Evolutionary conservation across 2,329 filamentous ascomycete genomes (phyloP), one percentile per base, ranked within the genome.

Genomic region (Ascomycota sp.): DNA sequence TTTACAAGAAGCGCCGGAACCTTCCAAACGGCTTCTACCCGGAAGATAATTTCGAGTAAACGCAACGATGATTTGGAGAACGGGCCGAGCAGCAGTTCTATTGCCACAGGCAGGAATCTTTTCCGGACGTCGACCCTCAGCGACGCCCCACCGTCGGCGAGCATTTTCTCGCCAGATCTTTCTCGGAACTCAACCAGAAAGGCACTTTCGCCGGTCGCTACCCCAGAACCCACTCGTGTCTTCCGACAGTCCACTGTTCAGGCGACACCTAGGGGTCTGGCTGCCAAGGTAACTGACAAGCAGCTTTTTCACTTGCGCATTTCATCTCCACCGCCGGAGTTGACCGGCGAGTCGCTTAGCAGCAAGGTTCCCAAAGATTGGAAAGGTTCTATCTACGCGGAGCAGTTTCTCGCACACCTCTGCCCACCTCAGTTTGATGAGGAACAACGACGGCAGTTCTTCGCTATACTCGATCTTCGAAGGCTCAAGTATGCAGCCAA

Each of bases 401-500:
- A 71, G 43, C 64, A 72, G 47, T 72, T 63, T 37, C 53, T 72
- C 29, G 55, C 58, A 1, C 61, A 71, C 38, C 60, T 68, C 26
- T 70, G 66, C 41, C 68, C 68, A 2, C 50, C 60, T 24, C 61
- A 67, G 30, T 62, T 71, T 39, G 64, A 67, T 40, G 68, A 72
- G 33, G 56, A 66, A 34, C 66, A 72, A 48, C 60, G 65, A 32
- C 63, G 66, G 37, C 68, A 72, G 51, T 72, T 71, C 45, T 72
- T 71, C 42, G 72, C 67, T 45, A 64, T 72, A 39, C 64, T 72
- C 41, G 68, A 72, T 44, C 53, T 72, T 37, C 64, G 68, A 38
- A 61, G 68, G 40, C 56, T 72, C 31, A 72, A 72, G 50, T 69
- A 70, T 43, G 63, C 66, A 6, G 67, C 68, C 25, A 61, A 71